phyloP scores from a whole-genome alignment of 2,329 filamentous ascomycete genomes.

The Penicillium sp. region DNA sequence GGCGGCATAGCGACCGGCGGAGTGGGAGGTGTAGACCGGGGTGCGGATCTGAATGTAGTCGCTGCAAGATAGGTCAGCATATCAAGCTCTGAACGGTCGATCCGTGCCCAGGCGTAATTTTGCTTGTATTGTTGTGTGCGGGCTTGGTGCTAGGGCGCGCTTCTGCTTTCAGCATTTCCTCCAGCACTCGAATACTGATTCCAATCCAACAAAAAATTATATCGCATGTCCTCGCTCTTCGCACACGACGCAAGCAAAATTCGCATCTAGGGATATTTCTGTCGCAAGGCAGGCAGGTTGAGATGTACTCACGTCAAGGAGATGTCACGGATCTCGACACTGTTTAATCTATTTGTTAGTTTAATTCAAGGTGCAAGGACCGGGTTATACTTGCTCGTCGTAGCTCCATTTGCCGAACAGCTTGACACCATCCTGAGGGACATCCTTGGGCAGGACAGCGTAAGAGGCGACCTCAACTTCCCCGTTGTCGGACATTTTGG shows the following conservation, averaged over 20 bases:
- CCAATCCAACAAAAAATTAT: not conserved
- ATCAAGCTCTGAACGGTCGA: constrained; percentile 10
- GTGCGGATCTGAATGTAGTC: constrained; percentile 99
- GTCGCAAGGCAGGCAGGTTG: constrained; percentile 17
- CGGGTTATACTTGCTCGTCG: not conserved
- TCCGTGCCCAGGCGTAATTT: not conserved
- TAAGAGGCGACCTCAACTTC: constrained; percentile 84
- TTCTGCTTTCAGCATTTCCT: too few species aligned
- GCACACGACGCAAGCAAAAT: constrained; percentile 21
- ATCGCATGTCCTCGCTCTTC: constrained; percentile 14
- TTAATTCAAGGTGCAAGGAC: not conserved
- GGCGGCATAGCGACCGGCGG: constrained; percentile 94
- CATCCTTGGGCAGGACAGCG: constrained; percentile 87
- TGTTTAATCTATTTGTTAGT: constrained; percentile 69
- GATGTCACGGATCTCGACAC: constrained; percentile 99
- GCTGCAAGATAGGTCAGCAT: constrained; percentile 55
- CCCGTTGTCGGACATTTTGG: constrained; percentile 87
- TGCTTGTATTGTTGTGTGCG: too few species aligned
- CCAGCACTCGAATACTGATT: not conserved
- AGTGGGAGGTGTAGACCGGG: constrained; percentile 98
- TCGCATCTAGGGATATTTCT: constrained; percentile 25
- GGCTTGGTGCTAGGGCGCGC: too few species aligned
- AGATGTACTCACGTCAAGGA: constrained; percentile 84
- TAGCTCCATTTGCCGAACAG: constrained; percentile 58
- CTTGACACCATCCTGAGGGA: constrained; percentile 89